Percentiles rank a stretch among this genome's conserved stretches.
Evolutionary conservation across 768 basidiomycete genomes (phyloP).

Genomic region (Trametes cingulata): DNA sequence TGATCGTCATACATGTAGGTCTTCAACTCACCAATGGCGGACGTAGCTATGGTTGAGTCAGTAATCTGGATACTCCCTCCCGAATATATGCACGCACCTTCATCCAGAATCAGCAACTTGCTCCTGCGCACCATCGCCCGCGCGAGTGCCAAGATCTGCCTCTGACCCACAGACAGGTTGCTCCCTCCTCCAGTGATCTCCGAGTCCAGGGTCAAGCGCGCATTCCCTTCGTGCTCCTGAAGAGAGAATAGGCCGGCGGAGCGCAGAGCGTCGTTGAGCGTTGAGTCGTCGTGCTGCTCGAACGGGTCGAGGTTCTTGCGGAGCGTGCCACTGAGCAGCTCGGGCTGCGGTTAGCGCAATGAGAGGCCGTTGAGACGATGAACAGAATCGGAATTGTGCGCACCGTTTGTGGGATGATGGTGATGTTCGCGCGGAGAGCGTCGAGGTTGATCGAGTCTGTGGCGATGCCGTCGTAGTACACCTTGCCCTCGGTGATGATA

Average conservation of each 20-base stretch:
- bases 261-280: constrained; percentile 49
- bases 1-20: not conserved
- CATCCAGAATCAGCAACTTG: constrained; percentile 60
- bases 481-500: constrained; percentile 52
- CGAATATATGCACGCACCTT: constrained; percentile 34
- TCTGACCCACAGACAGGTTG: constrained; percentile 57
- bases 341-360: constrained; percentile 35
- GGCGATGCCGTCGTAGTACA: constrained; percentile 51
- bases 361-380: not conserved
- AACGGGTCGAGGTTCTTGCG: constrained; percentile 64
- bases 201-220: constrained; percentile 45
- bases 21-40: constrained; percentile 40
- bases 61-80: not conserved
- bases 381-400: constrained; percentile 22
- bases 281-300: constrained; percentile 51
- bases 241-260: constrained; percentile 48
- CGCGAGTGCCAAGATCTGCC: constrained; percentile 61
- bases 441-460: constrained; percentile 52
- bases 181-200: constrained; percentile 45
- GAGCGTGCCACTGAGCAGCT: constrained; percentile 55
- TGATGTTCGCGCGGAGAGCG: constrained; percentile 52
- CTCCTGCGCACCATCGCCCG: constrained; percentile 56
- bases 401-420: constrained; percentile 61
- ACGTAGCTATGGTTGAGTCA: constrained; percentile 45
- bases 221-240: constrained; percentile 39